These are phyloP conservation scores for Guadua angustifolia DNA, from an alignment of 176 grass and related monocot genomes.

Conservation along the genomic window DNA sequence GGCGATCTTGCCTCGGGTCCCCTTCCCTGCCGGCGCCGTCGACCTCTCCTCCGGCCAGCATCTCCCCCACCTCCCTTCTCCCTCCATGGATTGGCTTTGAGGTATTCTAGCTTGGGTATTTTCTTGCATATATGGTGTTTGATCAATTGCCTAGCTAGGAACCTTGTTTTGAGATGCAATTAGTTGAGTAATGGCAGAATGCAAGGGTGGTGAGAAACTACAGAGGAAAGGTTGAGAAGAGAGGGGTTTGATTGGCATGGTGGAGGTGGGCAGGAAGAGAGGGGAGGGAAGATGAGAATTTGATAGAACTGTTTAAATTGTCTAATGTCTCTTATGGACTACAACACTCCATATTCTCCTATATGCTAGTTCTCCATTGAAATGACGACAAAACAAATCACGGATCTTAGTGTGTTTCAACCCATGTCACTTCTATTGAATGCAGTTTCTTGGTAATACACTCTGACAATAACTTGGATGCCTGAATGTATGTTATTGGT, in stretches of 20 bases:
- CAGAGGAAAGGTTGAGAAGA: not conserved
- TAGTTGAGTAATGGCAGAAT: not conserved
- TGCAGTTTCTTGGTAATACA: constrained; percentile 9
- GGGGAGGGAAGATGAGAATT: not conserved
- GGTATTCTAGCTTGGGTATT: no score
- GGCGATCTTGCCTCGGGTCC: no score
- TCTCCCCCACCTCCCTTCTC: no score
- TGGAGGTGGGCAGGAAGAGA: not conserved
- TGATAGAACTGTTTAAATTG: not conserved
- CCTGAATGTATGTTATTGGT: no score
- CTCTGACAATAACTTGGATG: constrained; percentile 1
- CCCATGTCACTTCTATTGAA: not conserved
- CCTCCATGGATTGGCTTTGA: no score
- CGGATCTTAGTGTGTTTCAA: not conserved
- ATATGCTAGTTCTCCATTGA: not conserved
- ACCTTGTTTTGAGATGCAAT: no score
- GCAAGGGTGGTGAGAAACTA: not conserved
- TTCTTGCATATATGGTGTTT: no score
- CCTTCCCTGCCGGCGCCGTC: no score
- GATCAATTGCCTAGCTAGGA: no score
- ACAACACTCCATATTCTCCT: not conserved
- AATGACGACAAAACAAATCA: not conserved
- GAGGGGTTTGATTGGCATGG: not conserved
- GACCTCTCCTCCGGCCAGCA: no score
- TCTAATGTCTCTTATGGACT: constrained; percentile 3